Evolutionary conservation across 768 basidiomycete genomes (phyloP), one percentile per base, ranked within the genome.

Genomic region (Pulveroboletus sp.): DNA sequence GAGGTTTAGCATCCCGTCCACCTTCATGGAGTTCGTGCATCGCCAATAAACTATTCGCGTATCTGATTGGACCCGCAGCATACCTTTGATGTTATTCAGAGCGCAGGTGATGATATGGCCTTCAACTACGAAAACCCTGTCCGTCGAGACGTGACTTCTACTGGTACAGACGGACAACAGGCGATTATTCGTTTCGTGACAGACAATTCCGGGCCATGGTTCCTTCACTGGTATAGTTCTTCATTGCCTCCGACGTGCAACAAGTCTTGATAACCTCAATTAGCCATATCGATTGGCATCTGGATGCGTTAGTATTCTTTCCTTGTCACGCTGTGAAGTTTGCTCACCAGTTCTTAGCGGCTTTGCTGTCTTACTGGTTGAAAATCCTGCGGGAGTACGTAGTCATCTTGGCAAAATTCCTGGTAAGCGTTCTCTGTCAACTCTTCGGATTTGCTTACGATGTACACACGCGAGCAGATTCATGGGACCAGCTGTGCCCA

Each of bases 131-230:
- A 21, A 21, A 71, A 73, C 39, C 73, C 73, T 6, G 60, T 70
- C 24, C 56, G 59, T 21, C 64, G 73, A 11, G 73, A 74, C 17
- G 65, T 66, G 68, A 68, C 11, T 42, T 11, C 3, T 33, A 18
- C 21, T 0, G 40, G 75, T 60, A 55, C 46, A 3, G 65, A 78
- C 68, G 65, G 21, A 21, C 21, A 21, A 21, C 21, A 76, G 56
- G 79, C 79, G 18, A 77, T 76, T 5, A 71, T 87, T 44, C 76
- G 83, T 43, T 86, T 83, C 64, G 59, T 66, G 24, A 83, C 83
- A 0, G 77, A 86, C 54, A 87, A 87, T 62, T 72, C 85, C 0
- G 85, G 85, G 9, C 77, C 79, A 9, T 83, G 81, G 78, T 70
- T 77, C 63, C 61, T 77, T 39, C 76, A 77, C 56, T 78, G 68